Evolutionary conservation across 345 rosid genomes (phyloP).

Genomic region (Citrus cavaleriei): DNA sequence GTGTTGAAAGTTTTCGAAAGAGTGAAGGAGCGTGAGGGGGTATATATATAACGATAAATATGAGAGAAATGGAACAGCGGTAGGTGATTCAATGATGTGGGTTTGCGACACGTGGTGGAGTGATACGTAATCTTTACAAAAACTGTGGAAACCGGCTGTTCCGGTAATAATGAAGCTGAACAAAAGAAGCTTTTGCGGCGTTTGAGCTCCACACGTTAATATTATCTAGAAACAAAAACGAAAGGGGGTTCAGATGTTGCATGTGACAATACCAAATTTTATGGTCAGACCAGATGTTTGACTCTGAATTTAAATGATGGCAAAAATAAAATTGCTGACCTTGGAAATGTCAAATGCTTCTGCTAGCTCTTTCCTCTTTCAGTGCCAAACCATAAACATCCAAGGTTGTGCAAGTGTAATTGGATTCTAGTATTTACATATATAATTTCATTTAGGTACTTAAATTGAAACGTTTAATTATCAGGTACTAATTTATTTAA

Average conservation of each 20-base stretch:
- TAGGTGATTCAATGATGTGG: slow-evolving; percentile 13
- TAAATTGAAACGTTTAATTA: background rate
- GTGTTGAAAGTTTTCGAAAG: slow-evolving; percentile 4
- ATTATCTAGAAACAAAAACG: background rate
- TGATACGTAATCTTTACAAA: slow-evolving; percentile 22
- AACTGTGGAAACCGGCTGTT: slow-evolving; percentile 20
- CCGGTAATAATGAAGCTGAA: slow-evolving; percentile 13
- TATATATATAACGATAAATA: slow-evolving; percentile 11
- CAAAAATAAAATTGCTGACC: slow-evolving; percentile 11
- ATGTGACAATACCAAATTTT: background rate
- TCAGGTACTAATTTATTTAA: too few species aligned
- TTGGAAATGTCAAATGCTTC: slow-evolving; percentile 4
- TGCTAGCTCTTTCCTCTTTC: background rate
- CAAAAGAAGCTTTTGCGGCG: background rate
- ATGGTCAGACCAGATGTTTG: background rate
- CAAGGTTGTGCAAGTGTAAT: background rate
- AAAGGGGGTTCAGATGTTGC: background rate
- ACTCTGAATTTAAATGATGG: background rate
- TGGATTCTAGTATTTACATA: background rate
- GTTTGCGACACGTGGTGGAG: slow-evolving; percentile 36
- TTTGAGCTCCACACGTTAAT: slow-evolving; percentile 11
- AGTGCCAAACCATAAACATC: too few species aligned
- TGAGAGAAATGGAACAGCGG: background rate
- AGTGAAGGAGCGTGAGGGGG: background rate
- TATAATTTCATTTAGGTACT: too few species aligned